These are phyloP conservation scores for Maudiozyma bulderi DNA, from an alignment of 805 yeast species.

Conservation along the genomic window DNA sequence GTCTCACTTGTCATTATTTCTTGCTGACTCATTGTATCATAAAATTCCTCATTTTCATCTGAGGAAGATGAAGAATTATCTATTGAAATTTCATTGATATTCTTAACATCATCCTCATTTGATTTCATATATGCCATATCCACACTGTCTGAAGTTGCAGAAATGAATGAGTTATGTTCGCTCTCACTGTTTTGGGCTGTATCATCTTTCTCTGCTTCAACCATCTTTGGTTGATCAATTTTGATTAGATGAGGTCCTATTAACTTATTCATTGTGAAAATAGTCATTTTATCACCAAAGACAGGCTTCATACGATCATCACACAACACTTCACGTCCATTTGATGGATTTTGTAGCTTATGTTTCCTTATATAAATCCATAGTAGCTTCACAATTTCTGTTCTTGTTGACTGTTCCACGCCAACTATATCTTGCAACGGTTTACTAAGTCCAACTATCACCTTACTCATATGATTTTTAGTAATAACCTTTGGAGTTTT, in stretches of 20 bases:
- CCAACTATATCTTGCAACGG: conserved; percentile 43
- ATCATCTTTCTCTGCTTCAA: neutral
- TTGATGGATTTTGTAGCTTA: conserved; percentile 56
- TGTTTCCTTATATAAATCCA: conserved; percentile 64
- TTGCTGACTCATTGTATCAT: too few relatives aligned
- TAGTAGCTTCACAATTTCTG: conserved; percentile 54
- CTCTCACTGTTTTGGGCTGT: neutral
- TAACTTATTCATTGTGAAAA: conserved; percentile 49
- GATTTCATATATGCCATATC: too few relatives aligned
- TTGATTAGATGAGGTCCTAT: conserved; percentile 35
- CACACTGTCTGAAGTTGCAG: too few relatives aligned
- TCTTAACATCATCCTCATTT: too few relatives aligned
- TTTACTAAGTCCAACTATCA: conserved; percentile 40
- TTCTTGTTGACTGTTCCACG: conserved; percentile 40
- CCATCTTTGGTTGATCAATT: conserved; percentile 13
- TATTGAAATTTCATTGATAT: too few relatives aligned
- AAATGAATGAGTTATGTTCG: too few relatives aligned
- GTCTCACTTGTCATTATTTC: too few relatives aligned
- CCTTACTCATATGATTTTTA: conserved; percentile 1
- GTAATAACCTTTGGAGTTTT: neutral
- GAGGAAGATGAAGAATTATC: too few relatives aligned
- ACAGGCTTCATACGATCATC: conserved; percentile 47
- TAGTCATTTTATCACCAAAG: conserved; percentile 51
- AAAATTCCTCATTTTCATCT: too few relatives aligned
- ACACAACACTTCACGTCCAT: conserved; percentile 54